These are phyloP conservation scores for Drosera spatulata DNA, from an alignment of 179 eudicot genomes.

Conservation along the genomic window DNA sequence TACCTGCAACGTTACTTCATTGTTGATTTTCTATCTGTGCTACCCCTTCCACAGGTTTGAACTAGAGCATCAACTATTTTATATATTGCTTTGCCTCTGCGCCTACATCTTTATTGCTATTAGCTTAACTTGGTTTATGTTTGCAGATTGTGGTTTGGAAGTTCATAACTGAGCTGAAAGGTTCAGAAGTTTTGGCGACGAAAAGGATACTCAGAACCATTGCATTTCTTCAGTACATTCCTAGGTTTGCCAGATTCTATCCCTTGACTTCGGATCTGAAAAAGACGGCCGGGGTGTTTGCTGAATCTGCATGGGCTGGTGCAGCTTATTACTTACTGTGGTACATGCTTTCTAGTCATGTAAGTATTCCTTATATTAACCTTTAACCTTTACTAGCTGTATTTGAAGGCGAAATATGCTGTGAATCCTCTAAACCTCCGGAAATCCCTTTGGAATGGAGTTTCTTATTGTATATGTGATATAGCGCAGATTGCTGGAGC, in stretches of 20 bases:
- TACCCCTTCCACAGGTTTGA: constrained; percentile 77
- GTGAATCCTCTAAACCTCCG: constrained; percentile 38
- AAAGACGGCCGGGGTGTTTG: constrained; percentile 62
- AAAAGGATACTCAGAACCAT: constrained; percentile 47
- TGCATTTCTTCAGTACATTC: constrained; percentile 50
- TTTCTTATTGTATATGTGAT: constrained; percentile 18
- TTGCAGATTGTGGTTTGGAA: constrained; percentile 44
- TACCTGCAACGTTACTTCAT: constrained; percentile 49
- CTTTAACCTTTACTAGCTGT: constrained; percentile 7
- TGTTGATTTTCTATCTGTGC: constrained; percentile 71
- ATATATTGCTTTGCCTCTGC: not conserved
- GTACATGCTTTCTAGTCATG: constrained; percentile 91
- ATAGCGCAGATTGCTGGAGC: constrained; percentile 33
- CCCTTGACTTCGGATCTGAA: constrained; percentile 72
- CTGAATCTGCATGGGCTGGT: constrained; percentile 87
- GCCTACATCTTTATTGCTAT: not conserved
- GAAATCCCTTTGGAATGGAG: constrained; percentile 8
- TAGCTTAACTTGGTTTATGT: constrained; percentile 39
- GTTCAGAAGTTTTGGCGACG: constrained; percentile 39
- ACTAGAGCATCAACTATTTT: not conserved
- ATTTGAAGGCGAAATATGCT: constrained; percentile 36
- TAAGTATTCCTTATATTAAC: constrained; percentile 41
- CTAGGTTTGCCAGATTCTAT: constrained; percentile 48
- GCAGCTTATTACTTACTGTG: constrained; percentile 70
- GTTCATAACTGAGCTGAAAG: constrained; percentile 30